Conservation (phyloP, 2,329 filamentous ascomycete species). For the Diaporthe longicolla region DNA sequence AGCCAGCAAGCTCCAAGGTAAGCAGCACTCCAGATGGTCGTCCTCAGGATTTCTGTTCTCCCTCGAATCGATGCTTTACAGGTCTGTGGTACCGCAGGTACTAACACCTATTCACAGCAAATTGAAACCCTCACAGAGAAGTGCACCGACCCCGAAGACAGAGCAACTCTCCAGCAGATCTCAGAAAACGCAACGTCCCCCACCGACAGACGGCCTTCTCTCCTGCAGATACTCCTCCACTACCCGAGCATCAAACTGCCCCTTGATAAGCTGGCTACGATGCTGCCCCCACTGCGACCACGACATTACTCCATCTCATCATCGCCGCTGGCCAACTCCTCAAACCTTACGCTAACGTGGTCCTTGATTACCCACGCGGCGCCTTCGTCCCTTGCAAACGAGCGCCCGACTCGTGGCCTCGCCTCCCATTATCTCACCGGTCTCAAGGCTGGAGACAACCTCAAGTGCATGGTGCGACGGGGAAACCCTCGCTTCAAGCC, state of each 20-base stretch:
- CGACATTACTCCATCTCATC: constrained; percentile 73
- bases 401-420: constrained; percentile 1
- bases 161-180: background rate
- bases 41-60: too few relatives aligned
- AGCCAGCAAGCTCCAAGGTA: constrained; percentile 23
- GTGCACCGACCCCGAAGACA: constrained; percentile 2
- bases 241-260: constrained; percentile 64
- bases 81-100: background rate
- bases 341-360: constrained; percentile 61
- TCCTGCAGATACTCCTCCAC: constrained; percentile 68
- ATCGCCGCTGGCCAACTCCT: constrained; percentile 62
- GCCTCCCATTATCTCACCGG: constrained; percentile 55
- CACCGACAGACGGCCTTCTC: constrained; percentile 60
- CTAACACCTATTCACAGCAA: constrained; percentile 11
- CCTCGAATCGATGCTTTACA: too few relatives aligned
- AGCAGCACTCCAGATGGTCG: background rate
- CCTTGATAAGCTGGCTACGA: constrained; percentile 66
- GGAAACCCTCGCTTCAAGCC: constrained; percentile 57
- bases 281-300: constrained; percentile 70
- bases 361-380: constrained; percentile 2
- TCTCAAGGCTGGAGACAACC: constrained; percentile 39
- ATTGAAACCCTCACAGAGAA: background rate
- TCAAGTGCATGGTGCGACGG: constrained; percentile 18
- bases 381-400: background rate
- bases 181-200: background rate